Percentiles rank a stretch among this genome's conserved stretches.
Conservation (phyloP, 192 early-diverging fungal species). For the Backusella luteola region DNA sequence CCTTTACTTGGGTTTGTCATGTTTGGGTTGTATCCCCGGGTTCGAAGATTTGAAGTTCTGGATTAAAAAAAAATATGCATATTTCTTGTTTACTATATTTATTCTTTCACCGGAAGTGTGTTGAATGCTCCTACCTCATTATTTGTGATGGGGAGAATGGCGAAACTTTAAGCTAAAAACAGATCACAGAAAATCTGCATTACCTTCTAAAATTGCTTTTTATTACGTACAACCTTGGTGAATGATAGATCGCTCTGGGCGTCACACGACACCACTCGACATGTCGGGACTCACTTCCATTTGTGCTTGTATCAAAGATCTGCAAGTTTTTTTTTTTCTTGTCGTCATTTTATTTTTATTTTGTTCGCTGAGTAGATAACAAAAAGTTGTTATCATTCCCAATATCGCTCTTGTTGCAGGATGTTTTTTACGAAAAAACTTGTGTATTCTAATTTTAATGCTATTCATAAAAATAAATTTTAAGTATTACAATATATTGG, state of each 20-base stretch:
- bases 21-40: background rate
- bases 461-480: background rate
- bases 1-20: background rate
- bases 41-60: background rate
- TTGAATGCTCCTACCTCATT: background rate
- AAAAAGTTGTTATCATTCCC: background rate
- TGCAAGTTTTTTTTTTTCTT: constrained; percentile 67
- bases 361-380: background rate
- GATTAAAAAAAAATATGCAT: background rate
- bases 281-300: constrained; percentile 63
- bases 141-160: background rate
- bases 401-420: background rate
- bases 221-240: constrained; percentile 66
- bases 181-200: background rate
- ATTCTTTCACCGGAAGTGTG: background rate
- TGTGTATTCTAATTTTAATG: background rate
- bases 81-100: background rate
- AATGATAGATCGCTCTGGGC: constrained; percentile 63
- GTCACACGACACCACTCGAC: constrained; percentile 85
- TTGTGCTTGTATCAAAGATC: constrained; percentile 77
- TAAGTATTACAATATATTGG: background rate
- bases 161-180: constrained; percentile 3
- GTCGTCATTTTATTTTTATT: constrained; percentile 55
- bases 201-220: constrained; percentile 70
- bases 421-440: background rate